These are phyloP conservation scores for Austroboletus niveus DNA, from an alignment of 1,284 basidiomycete genomes.

Conservation along the genomic window DNA sequence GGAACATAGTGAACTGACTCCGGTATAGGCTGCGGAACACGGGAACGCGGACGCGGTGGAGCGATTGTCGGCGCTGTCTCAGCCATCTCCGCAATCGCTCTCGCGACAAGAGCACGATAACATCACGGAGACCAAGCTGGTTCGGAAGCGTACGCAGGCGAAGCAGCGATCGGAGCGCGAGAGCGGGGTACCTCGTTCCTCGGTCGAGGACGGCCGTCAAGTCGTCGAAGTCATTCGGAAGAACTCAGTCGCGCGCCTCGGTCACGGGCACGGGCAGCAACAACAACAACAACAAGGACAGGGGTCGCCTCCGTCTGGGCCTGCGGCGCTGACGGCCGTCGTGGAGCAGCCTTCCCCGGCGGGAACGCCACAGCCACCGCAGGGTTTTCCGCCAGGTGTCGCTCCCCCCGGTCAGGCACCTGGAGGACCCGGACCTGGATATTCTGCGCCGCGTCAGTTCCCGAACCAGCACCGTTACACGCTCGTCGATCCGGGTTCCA, in stretches of 20 bases:
- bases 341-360: slow-evolving; percentile 9
- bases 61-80: slow-evolving; percentile 69
- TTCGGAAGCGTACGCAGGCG: slow-evolving; percentile 82
- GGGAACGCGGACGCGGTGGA: slow-evolving; percentile 80
- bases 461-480: slow-evolving; percentile 42
- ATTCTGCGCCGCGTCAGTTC: slow-evolving; percentile 19
- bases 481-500: slow-evolving; percentile 36
- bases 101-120: slow-evolving; percentile 79
- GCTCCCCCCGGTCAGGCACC: not conserved
- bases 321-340: slow-evolving; percentile 10
- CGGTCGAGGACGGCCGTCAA: slow-evolving; percentile 23
- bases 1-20: not conserved
- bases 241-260: slow-evolving; percentile 32
- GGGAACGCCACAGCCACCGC: slow-evolving; percentile 13
- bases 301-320: not conserved
- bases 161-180: slow-evolving; percentile 62
- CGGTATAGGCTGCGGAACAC: slow-evolving; percentile 64
- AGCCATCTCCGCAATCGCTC: slow-evolving; percentile 57
- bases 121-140: slow-evolving; percentile 76
- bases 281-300: no score
- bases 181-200: slow-evolving; percentile 15
- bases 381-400: not conserved
- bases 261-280: not conserved
- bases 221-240: slow-evolving; percentile 44
- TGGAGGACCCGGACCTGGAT: slow-evolving; percentile 5